Conservation (phyloP, 2,329 filamentous ascomycete species). For the Lecanosticta acicola region DNA sequence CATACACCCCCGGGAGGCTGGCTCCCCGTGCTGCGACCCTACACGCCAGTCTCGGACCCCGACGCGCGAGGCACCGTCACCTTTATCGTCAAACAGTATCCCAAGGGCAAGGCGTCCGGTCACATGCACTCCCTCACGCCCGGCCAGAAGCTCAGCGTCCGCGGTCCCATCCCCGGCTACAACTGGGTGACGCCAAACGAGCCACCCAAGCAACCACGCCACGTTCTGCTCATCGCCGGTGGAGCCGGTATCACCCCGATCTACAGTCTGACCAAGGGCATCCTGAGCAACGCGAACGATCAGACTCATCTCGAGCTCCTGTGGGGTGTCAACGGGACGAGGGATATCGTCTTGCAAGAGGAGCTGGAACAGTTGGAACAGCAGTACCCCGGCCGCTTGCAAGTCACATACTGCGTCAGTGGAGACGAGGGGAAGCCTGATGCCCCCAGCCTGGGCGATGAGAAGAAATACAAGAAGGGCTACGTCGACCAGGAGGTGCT, state of each 20-base stretch:
- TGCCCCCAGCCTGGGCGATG: conserved; percentile 25
- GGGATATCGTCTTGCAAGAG: conserved; percentile 54
- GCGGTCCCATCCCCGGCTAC: conserved; percentile 44
- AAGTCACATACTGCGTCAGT: conserved; percentile 54
- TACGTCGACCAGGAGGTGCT: conserved; percentile 55
- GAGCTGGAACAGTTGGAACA: conserved; percentile 51
- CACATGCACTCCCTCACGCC: conserved; percentile 62
- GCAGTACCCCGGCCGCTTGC: conserved; percentile 51
- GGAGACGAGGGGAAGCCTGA: conserved; percentile 33
- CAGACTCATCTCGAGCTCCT: conserved; percentile 59
- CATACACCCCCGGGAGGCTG: conserved; percentile 52
- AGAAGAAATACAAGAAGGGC: conserved; percentile 47
- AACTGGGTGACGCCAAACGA: conserved; percentile 21
- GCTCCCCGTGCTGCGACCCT: conserved; percentile 58
- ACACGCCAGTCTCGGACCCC: conserved; percentile 57
- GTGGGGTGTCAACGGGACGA: conserved; percentile 60
- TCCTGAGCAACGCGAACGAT: conserved; percentile 51
- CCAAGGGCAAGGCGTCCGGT: conserved; percentile 57
- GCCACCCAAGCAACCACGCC: conserved; percentile 16
- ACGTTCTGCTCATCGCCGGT: conserved; percentile 61
- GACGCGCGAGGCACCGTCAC: conserved; percentile 57
- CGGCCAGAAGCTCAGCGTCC: conserved; percentile 56
- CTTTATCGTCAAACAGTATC: conserved; percentile 63
- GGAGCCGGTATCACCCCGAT: conserved; percentile 68
- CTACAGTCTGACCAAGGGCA: conserved; percentile 35